Evolutionary conservation across 179 eudicot genomes (phyloP).

Genomic region (Silene coronaria): DNA sequence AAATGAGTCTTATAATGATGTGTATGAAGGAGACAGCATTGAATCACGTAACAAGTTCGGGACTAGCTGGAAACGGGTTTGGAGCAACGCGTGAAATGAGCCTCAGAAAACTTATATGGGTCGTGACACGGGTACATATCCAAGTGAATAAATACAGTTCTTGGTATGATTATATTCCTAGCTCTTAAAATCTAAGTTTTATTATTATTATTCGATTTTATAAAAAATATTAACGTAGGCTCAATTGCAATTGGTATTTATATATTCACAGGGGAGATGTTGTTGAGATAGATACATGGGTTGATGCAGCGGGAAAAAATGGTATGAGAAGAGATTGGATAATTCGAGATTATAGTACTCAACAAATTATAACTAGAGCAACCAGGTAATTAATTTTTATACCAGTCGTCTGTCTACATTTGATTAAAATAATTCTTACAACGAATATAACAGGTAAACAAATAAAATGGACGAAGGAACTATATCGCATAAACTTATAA

Average conservation of each 20-base stretch:
- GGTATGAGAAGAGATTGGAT: constrained; percentile 86
- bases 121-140: constrained; percentile 71
- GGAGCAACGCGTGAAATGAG: constrained; percentile 84
- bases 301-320: constrained; percentile 73
- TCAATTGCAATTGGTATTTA: background rate
- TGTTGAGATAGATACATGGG: constrained; percentile 83
- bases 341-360: constrained; percentile 56
- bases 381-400: constrained; percentile 79
- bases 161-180: constrained; percentile 48
- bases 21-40: constrained; percentile 62
- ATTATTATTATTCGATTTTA: background rate
- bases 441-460: no score
- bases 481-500: no score
- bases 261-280: constrained; percentile 60
- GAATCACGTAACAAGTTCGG: constrained; percentile 68
- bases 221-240: background rate
- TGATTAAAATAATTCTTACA: no score
- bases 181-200: no score
- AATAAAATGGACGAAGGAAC: no score
- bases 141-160: constrained; percentile 73
- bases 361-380: constrained; percentile 62
- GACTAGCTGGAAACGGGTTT: constrained; percentile 68
- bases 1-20: background rate
- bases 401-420: no score
- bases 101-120: constrained; percentile 80